A percentile compares a stretch with the other conserved stretches of the same genome.
These are phyloP conservation scores for Hyaloscypha bicolor DNA, from an alignment of 495 filamentous ascomycete species.

Conservation along the genomic window DNA sequence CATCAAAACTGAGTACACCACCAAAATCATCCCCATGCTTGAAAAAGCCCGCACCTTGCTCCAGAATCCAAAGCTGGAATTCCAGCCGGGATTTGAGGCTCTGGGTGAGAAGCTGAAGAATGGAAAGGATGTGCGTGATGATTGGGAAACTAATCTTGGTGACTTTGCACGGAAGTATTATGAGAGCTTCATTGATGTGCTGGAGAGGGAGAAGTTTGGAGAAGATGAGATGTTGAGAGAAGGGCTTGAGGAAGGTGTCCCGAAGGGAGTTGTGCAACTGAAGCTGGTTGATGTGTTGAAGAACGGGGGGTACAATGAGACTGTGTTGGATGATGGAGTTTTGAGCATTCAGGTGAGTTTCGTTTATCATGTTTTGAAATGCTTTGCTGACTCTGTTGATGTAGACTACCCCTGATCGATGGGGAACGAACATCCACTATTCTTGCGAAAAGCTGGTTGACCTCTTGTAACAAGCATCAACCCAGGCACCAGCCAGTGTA, in stretches of 20 bases:
- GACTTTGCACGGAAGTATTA: constrained; percentile 42
- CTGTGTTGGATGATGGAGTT: constrained; percentile 44
- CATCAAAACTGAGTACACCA: constrained; percentile 49
- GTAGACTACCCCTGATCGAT: constrained; percentile 33
- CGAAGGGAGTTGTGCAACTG: constrained; percentile 42
- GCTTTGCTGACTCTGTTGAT: not conserved
- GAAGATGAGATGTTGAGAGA: constrained; percentile 50
- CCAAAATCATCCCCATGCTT: constrained; percentile 38
- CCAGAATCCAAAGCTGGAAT: constrained; percentile 42
- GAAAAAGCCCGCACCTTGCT: constrained; percentile 42
- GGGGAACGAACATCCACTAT: constrained; percentile 31
- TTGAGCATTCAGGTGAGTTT: constrained; percentile 27
- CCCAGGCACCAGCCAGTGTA: not conserved
- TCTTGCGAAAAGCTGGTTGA: constrained; percentile 22
- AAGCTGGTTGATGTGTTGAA: constrained; percentile 49
- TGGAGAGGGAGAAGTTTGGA: constrained; percentile 44
- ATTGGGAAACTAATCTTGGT: constrained; percentile 47
- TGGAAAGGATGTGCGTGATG: constrained; percentile 37
- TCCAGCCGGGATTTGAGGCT: constrained; percentile 50
- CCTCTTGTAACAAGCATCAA: constrained; percentile 17
- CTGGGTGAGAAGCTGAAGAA: constrained; percentile 50
- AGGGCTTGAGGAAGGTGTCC: constrained; percentile 46
- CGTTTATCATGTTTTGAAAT: constrained; percentile 35
- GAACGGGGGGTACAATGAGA: constrained; percentile 45
- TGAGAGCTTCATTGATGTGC: constrained; percentile 36